Evolutionary conservation across 208 protist species (phyloP).

Genomic region (Balamuthia mandrillaris): DNA sequence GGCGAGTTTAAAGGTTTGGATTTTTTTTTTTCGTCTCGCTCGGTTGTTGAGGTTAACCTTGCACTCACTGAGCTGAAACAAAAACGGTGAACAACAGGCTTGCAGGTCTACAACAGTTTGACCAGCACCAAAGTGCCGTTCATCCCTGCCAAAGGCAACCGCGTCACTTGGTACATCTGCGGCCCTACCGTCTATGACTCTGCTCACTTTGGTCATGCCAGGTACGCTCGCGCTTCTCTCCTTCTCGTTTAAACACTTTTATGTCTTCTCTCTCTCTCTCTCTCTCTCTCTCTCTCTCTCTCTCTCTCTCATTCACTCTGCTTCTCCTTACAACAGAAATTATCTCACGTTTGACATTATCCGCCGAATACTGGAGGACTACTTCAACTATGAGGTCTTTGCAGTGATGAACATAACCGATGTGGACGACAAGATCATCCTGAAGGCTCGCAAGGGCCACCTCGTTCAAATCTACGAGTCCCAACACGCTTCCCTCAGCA

Average conservation of each 20-base stretch:
- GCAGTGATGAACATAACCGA: slow-evolving; percentile 98
- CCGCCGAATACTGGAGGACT: slow-evolving; percentile 92
- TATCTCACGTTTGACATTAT: slow-evolving; percentile 97
- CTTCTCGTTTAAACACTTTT: not conserved
- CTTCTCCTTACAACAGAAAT: slow-evolving; percentile 66
- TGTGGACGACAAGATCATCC: slow-evolving; percentile 98
- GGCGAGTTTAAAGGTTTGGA: not conserved
- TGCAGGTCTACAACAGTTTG: not conserved
- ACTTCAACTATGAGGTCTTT: slow-evolving; percentile 89
- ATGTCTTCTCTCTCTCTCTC: too few species aligned
- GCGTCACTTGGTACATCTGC: slow-evolving; percentile 90
- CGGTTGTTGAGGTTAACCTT: not conserved
- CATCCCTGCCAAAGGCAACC: not conserved
- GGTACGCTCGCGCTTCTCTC: too few species aligned
- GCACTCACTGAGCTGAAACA: too few species aligned
- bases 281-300: not conserved
- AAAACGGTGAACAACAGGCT: not conserved
- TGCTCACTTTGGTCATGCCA: slow-evolving; percentile 95
- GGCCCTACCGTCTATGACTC: slow-evolving; percentile 94
- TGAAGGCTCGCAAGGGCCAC: slow-evolving; percentile 83
- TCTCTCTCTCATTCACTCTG: not conserved
- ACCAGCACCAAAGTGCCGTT: not conserved
- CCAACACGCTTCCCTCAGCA: not conserved
- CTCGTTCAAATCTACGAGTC: slow-evolving; percentile 79
- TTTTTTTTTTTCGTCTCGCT: not conserved